These are phyloP conservation scores for Elaphomyces granulatus DNA, from an alignment of 495 filamentous ascomycete genomes.

Conservation along the genomic window DNA sequence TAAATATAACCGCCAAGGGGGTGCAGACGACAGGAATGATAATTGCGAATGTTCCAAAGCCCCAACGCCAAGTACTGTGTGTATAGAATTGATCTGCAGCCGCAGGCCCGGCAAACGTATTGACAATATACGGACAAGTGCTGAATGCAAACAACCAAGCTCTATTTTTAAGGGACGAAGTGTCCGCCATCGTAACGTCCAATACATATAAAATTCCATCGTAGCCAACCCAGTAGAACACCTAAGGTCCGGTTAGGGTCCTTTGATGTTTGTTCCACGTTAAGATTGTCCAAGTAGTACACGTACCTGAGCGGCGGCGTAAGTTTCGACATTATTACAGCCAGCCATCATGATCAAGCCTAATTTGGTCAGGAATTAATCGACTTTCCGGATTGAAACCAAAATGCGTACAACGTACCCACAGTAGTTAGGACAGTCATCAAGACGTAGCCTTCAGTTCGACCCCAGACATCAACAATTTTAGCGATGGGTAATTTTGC, in stretches of 20 bases:
- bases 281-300: no score
- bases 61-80: slow-evolving; percentile 42
- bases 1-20: slow-evolving; percentile 40
- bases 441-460: slow-evolving; percentile 33
- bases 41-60: slow-evolving; percentile 44
- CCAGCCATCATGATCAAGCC: slow-evolving; percentile 33
- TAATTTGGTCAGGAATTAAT: slow-evolving; percentile 24
- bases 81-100: slow-evolving; percentile 31
- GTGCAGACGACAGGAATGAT: slow-evolving; percentile 37
- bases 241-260: no score
- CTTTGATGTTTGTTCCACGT: no score
- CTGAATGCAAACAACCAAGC: slow-evolving; percentile 40
- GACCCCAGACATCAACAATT: slow-evolving; percentile 44
- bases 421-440: slow-evolving; percentile 9
- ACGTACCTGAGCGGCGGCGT: slow-evolving; percentile 26
- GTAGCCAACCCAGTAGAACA: slow-evolving; percentile 43
- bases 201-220: slow-evolving; percentile 43
- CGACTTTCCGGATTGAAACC: slow-evolving; percentile 31
- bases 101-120: slow-evolving; percentile 37
- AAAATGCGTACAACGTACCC: no score
- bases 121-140: slow-evolving; percentile 46
- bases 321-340: slow-evolving; percentile 25
- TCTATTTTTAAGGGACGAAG: slow-evolving; percentile 42
- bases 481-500: slow-evolving; percentile 47
- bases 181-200: slow-evolving; percentile 47